Conservation (phyloP, 2,329 filamentous ascomycete species). For the Cordyceps cicadae region DNA sequence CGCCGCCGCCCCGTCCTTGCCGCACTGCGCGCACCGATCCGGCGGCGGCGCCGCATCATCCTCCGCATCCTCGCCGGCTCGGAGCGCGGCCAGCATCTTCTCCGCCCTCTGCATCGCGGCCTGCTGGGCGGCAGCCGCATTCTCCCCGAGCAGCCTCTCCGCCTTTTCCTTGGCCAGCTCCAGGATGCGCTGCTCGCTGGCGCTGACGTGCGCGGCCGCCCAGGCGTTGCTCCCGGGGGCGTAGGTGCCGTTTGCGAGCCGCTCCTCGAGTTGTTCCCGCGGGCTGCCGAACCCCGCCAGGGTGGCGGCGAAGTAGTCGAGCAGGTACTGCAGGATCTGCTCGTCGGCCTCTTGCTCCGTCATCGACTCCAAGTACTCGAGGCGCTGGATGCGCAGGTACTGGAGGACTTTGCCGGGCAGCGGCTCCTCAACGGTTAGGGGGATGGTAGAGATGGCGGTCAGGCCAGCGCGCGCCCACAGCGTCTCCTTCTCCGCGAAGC, state of each 20-base stretch:
- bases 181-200: conserved; percentile 24
- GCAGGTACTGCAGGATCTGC: conserved; percentile 24
- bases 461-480: conserved; percentile 27
- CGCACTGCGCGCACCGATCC: conserved; percentile 21
- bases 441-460: conserved; percentile 23
- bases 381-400: conserved; percentile 29
- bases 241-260: conserved; percentile 24
- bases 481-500: conserved; percentile 27
- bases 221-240: conserved; percentile 25
- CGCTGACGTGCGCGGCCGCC: conserved; percentile 24
- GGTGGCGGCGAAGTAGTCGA: conserved; percentile 24
- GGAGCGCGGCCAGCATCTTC: too few species aligned
- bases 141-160: conserved; percentile 19
- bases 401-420: conserved; percentile 25
- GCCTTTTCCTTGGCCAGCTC: conserved; percentile 24
- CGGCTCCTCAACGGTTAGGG: conserved; percentile 25
- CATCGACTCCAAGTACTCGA: background rate
- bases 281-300: conserved; percentile 23
- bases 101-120: background rate
- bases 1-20: conserved; percentile 19
- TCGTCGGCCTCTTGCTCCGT: conserved; percentile 19
- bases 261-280: conserved; percentile 24
- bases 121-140: background rate
- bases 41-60: background rate
- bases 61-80: too few species aligned